These are phyloP conservation scores for Metarhizium brunneum DNA, from an alignment of 2,329 filamentous ascomycete genomes.

Conservation along the genomic window DNA sequence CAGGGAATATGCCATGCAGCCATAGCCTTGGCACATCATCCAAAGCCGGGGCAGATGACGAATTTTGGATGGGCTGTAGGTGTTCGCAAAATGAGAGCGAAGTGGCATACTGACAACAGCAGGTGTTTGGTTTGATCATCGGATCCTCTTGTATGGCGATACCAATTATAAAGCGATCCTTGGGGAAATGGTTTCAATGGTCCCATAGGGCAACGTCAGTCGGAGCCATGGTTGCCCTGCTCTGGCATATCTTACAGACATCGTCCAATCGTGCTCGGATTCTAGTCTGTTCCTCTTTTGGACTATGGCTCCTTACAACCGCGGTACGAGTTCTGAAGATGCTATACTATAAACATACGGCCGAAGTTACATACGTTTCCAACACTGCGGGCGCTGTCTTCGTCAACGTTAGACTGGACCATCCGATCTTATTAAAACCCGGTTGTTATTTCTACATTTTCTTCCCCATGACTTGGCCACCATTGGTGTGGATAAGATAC, in stretches of 20 bases:
- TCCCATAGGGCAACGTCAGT: background rate
- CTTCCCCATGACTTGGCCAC: background rate
- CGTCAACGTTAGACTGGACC: background rate
- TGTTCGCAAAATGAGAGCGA: background rate
- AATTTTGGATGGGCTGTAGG: background rate
- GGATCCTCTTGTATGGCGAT: background rate
- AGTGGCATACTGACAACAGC: background rate
- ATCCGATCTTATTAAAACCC: background rate
- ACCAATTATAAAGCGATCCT: background rate
- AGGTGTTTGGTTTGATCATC: background rate
- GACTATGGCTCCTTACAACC: background rate
- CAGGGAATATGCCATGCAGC: background rate
- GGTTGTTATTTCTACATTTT: background rate
- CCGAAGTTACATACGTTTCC: background rate
- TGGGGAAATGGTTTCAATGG: background rate
- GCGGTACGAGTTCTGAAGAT: background rate
- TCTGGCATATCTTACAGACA: background rate
- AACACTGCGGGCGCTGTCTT: background rate
- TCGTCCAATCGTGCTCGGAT: background rate
- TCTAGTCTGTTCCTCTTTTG: background rate
- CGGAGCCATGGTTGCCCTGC: background rate
- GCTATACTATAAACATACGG: background rate
- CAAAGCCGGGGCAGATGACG: background rate
- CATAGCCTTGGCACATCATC: background rate
- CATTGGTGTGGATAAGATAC: background rate